These are phyloP conservation scores for Elaphomyces granulatus DNA, from an alignment of 495 filamentous ascomycete species.

Conservation along the genomic window DNA sequence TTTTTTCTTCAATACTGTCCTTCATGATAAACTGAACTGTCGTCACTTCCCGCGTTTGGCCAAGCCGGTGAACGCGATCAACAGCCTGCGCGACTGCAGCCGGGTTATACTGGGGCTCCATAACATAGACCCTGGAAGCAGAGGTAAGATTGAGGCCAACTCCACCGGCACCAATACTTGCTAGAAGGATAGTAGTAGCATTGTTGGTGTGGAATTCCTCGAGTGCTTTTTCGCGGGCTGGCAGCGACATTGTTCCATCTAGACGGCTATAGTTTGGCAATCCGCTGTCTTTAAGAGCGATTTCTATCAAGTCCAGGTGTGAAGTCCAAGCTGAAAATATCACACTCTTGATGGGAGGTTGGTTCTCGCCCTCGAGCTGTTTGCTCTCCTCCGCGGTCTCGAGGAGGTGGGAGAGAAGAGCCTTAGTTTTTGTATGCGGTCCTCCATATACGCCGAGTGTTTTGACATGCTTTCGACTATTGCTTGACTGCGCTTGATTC, in stretches of 20 bases:
- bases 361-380: constrained; percentile 34
- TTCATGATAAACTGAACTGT: constrained; percentile 81
- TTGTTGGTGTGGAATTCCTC: constrained; percentile 61
- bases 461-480: constrained; percentile 40
- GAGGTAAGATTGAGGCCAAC: constrained; percentile 82
- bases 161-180: constrained; percentile 85
- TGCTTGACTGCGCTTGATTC: constrained; percentile 34
- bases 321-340: constrained; percentile 91
- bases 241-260: constrained; percentile 72
- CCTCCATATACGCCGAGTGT: constrained; percentile 58
- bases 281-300: constrained; percentile 53
- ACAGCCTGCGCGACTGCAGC: constrained; percentile 88
- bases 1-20: constrained; percentile 85
- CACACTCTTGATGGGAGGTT: constrained; percentile 71
- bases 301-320: constrained; percentile 84
- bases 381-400: constrained; percentile 44
- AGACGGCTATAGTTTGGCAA: constrained; percentile 59
- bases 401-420: constrained; percentile 54
- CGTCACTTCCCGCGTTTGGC: constrained; percentile 69
- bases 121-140: constrained; percentile 78
- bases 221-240: constrained; percentile 55
- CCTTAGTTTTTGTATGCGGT: constrained; percentile 80
- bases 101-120: constrained; percentile 97
- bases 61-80: constrained; percentile 85
- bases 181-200: constrained; percentile 61